Conservation (phyloP, 805 yeast species). For the Ogataea chonburiensis region DNA sequence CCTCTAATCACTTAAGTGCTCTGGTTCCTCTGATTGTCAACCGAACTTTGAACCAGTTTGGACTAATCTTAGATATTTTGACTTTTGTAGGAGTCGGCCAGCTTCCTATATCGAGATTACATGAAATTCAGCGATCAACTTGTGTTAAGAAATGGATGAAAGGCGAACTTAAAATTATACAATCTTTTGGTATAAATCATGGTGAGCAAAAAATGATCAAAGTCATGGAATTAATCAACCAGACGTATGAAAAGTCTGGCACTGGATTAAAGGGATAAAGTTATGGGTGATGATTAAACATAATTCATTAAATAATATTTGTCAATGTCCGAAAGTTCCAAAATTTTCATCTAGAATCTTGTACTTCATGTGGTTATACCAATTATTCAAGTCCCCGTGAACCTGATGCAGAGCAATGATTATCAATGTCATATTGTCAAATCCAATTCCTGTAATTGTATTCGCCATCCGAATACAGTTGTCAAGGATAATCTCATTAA, state of each 20-base stretch:
- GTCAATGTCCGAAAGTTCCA: slow-evolving; percentile 23
- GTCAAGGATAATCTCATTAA: slow-evolving; percentile 58
- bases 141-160: slow-evolving; percentile 58
- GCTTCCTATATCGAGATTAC: slow-evolving; percentile 69
- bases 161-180: slow-evolving; percentile 42
- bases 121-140: slow-evolving; percentile 72
- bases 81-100: slow-evolving; percentile 67
- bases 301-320: slow-evolving; percentile 1
- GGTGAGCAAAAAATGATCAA: slow-evolving; percentile 67
- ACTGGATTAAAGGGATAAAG: slow-evolving; percentile 1
- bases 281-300: slow-evolving; percentile 3
- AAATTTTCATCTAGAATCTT: slow-evolving; percentile 37
- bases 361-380: slow-evolving; percentile 56
- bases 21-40: slow-evolving; percentile 82
- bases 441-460: slow-evolving; percentile 74
- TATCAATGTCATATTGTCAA: slow-evolving; percentile 79
- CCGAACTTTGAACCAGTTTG: slow-evolving; percentile 75
- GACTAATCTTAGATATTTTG: slow-evolving; percentile 77
- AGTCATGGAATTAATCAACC: slow-evolving; percentile 54
- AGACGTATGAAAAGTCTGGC: slow-evolving; percentile 12
- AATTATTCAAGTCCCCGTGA: slow-evolving; percentile 41
- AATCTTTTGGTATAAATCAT: slow-evolving; percentile 54
- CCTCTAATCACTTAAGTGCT: slow-evolving; percentile 57
- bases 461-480: slow-evolving; percentile 70
- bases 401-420: slow-evolving; percentile 58